Base-by-base conservation (phyloP, 78 protist species). In the Dictyostelium citrinum region DNA sequence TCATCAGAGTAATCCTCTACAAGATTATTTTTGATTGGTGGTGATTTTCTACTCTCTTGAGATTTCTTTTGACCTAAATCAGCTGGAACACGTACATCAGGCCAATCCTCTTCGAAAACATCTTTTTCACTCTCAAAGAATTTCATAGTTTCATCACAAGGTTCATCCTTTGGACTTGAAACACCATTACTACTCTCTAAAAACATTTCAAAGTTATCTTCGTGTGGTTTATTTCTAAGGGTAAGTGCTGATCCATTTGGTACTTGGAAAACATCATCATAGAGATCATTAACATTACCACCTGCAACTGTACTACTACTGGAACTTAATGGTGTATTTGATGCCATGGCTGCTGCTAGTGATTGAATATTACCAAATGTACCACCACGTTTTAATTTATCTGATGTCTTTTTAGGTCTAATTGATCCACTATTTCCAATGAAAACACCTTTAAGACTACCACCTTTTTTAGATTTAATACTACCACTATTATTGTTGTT, bases 61-160 rank as follows among this genome's bases (percentile, higher is more conserved):
- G 84, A 31, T 11, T 68, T 58, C 49, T 79, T 88, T 14, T 17
- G 17, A 5, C 81, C 79, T 2, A 86, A 64, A 27, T 68, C 85
- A 2, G 31, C 11, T 24, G 93, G 84, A 1, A 88, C 27, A 27
- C 58, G 31, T 1, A 88, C 93, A 37, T 88, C 93, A 5, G 60
- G 93, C 93, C 93, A 88, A 20, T 88, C 93, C n/a, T 88, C 93
- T 14, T 88, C 85, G 2, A 78, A 20, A 33, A 88, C 84, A 61
- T 88, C 86, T 55, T 35, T 80, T 5, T 80, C 84, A 22, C 61
- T 31, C 9, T 80, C 84, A 80, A 80, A 80, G 39, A 80, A 80
- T 27, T 29, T 41, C 37, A 77, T 77, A 6, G 84, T 80, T 58
- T 80, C 84, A 22, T 55, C 49, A 58, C 43, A 31, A 51, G 84